Evolutionary conservation across 2,329 filamentous ascomycete species (phyloP), one percentile per base, ranked within the genome.

Genomic region (Pseudopyricularia cyperi): DNA sequence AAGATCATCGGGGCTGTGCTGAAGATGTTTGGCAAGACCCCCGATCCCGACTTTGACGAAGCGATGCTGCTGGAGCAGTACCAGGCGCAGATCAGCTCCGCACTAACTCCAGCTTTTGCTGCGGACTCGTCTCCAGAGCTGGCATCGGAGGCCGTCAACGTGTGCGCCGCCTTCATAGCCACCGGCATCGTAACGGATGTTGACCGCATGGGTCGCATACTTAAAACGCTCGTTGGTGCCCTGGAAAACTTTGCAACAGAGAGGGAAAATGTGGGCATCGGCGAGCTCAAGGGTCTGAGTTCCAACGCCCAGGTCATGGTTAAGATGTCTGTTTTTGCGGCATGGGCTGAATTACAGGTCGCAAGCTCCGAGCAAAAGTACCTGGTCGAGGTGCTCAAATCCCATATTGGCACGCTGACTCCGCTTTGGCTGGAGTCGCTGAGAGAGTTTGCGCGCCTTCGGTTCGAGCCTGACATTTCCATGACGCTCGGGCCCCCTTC

Each of bases 221-320:
- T 98, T 53, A 97, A 96, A 69, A 85, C 95, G 1, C 76, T 98
- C 2, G 87, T 96, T 6, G 84, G 85, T 44, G 90, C 90, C 0
- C 75, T 98, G 1, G 91, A 97, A 61, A 95, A 91, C 66, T 95
- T 97, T 62, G 88, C 88, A 2, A 82, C 77, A 46, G 87, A 94
- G 55, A 75, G 79, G 1, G 87, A 94, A 60, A 85, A 84, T 44
- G 88, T 87, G 1, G 82, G 88, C 22, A 97, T 98, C 62, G 93
- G 93, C 15, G 94, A 98, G 58, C 74, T 98, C 6, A 89, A 88
- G 66, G 89, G 88, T 0, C 79, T 98, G 17, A 96, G 90, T 63
- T 89, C 91, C 2, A 98, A 98, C 64, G 91, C 93, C 0, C 87
- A 94, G 62, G 89, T 96, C 48, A 98, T 98, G 93, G 89, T 98